Base-by-base conservation (phyloP, 257 asterid genomes). In the Parsonsia alboflavescens region DNA sequence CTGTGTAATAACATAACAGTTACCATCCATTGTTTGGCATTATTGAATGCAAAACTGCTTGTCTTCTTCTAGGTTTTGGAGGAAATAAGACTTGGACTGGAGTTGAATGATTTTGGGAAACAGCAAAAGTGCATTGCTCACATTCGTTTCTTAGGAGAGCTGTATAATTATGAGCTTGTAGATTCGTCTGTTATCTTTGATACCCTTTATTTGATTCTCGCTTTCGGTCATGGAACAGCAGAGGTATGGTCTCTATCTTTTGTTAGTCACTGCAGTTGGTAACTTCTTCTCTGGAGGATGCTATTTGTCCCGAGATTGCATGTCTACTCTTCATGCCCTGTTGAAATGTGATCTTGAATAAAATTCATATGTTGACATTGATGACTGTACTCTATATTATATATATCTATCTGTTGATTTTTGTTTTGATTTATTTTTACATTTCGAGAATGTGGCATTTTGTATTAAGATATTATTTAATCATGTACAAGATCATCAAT, bases 141-240 rank as follows among this genome's bases (percentile, higher is more conserved):
- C 85, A 92, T 88, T 96, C 98, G 98, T 68, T 91, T 95, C 86
- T 70, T 92, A 81, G 99, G 99, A 73, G 99, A 95, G 86, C 79
- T 95, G 76, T 95, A 92, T 86, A 95, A 92, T 84, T 95, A 95
- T 78, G 94, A 92, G 80, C 98, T 90, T 79, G 97, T 95, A 22
- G 99, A 92, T 79, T 95, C 99, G 57, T 90, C 97, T 73, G 96
- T 95, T 81, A 89, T 95, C 54, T 95, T 95, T 79, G 98, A 95
- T 82, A 91, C 97, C 3, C 97, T 95, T 39, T 84, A 87, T 81
- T 85, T 92, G 83, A 86, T 93, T 79, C 89, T 92, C 52, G 82
- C 75, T 75, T 95, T 90, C 80, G 97, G 97, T 80, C 90, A 95
- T 86, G 98, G 98, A 76, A 89, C 96, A 56, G 41, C 88, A 42